A percentile compares a stretch with the other conserved stretches of the same genome.
Conservation (phyloP, 192 early-diverging fungal genomes). For the Rhizoclosmatium sp. region DNA sequence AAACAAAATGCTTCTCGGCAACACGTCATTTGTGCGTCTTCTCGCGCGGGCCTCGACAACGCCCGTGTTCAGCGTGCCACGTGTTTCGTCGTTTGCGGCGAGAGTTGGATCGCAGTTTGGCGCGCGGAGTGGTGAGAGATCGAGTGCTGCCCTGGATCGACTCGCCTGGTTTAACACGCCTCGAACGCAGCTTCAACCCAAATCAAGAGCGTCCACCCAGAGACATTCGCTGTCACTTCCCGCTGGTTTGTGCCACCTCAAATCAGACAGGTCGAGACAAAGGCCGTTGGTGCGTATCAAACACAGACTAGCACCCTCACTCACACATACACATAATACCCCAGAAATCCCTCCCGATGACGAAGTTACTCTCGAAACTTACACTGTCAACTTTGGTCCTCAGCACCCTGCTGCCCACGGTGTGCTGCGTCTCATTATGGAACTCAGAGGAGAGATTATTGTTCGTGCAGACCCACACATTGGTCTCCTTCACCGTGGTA, state of each 20-base stretch:
- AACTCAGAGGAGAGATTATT: conserved; percentile 91
- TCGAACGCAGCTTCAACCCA: neutral
- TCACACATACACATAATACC: neutral
- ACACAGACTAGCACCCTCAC: neutral
- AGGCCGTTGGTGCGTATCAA: conserved; percentile 40
- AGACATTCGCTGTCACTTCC: conserved; percentile 51
- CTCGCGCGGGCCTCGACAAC: neutral
- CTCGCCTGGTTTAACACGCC: neutral
- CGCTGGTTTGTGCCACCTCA: conserved; percentile 69
- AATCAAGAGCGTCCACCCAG: conserved; percentile 46
- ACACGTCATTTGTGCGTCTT: neutral
- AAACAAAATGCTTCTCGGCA: neutral
- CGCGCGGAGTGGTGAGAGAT: too few species aligned
- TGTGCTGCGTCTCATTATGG: conserved; percentile 91
- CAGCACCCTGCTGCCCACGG: conserved; percentile 99
- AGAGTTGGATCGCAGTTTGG: neutral
- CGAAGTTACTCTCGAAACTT: conserved; percentile 71
- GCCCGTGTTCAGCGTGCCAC: neutral
- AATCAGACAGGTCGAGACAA: conserved; percentile 45
- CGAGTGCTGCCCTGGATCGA: neutral
- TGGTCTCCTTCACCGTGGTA: conserved; percentile 96
- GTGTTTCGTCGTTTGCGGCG: neutral
- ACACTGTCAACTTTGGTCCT: conserved; percentile 99
- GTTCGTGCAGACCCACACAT: conserved; percentile 96
- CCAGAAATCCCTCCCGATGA: conserved; percentile 56